Base-by-base conservation (phyloP, 163 green algal species). In the Coccomyxa subellipsoidea region DNA sequence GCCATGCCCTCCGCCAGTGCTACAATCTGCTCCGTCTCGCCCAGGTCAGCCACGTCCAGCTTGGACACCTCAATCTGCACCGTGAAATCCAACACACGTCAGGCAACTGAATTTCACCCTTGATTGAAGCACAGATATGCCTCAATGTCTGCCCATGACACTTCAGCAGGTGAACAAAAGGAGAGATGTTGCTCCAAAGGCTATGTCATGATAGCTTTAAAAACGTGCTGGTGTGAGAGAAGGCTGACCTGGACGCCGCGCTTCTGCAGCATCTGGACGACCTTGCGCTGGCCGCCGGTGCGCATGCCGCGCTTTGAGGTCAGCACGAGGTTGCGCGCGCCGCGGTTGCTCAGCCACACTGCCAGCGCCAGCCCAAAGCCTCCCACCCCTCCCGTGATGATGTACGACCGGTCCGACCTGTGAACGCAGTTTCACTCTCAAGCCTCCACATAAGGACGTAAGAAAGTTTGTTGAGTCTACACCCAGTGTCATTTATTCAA, bases 231-330 rank as follows among this genome's bases (percentile, higher is more conserved):
- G 40, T 54, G 40, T 54, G 40, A 8, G 10, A 54, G 10, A 59
- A 34, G 66, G 1, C 1, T 39, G 27, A 82, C 78, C 32, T 77
- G 32, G 36, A 82, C 37, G 36, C 59, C 54, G 3, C 72, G 78
- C 10, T 69, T 69, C 12, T 35, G 78, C 34, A 82, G 59, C 59
- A 54, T 27, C 36, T 82, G 21, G 21, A 82, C n/a, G 3, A 47
- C 69, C 38, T 78, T 79, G 29, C 23, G 29, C 69, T 83, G 79
- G 27, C 29, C 79, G 69, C 79, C 79, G 10, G 66, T 83, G 69
- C 79, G 79, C 38, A 83, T 40, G 69, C 79, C 79, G n/a, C 79
- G 79, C 69, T 78, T 83, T 37, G 69, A 79, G 69, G 79, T 83
- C 3, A 83, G 27, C 38, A 83, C 69, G 6, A 83, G n/a, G 79